Evolutionary conservation across 2,329 filamentous ascomycete genomes (phyloP).

Genomic region (Plenodomus biglobosus): DNA sequence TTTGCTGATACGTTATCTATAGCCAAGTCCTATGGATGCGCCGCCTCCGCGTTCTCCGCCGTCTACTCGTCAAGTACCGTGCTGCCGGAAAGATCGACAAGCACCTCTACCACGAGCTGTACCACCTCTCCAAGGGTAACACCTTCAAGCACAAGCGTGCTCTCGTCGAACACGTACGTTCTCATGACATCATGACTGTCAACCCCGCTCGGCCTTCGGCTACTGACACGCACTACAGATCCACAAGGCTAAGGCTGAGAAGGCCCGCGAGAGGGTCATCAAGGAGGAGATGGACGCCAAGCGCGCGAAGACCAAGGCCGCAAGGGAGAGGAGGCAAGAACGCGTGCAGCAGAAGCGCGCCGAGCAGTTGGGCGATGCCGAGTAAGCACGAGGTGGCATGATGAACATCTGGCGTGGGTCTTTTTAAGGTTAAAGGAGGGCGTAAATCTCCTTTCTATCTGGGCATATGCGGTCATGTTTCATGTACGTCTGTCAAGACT

Average conservation of each 20-base stretch:
- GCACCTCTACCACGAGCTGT: slow-evolving; percentile 99
- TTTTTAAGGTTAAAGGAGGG: slow-evolving; percentile 46
- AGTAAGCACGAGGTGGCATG: slow-evolving; percentile 43
- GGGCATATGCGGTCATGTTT: slow-evolving; percentile 49
- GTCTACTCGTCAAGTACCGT: slow-evolving; percentile 99
- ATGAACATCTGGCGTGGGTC: slow-evolving; percentile 47
- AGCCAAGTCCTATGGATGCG: slow-evolving; percentile 99
- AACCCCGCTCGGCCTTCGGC: slow-evolving; percentile 15
- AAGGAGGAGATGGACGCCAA: slow-evolving; percentile 99
- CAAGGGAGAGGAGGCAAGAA: slow-evolving; percentile 96
- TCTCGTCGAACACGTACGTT: slow-evolving; percentile 98
- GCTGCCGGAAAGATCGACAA: slow-evolving; percentile 99
- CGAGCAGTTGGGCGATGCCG: slow-evolving; percentile 69
- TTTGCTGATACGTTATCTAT: slow-evolving; percentile 44
- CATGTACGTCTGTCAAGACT: slow-evolving; percentile 48
- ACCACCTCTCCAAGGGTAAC: slow-evolving; percentile 99
- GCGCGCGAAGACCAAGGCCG: slow-evolving; percentile 99
- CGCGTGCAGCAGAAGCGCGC: slow-evolving; percentile 88
- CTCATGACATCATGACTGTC: slow-evolving; percentile 43
- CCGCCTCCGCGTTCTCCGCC: slow-evolving; percentile 97
- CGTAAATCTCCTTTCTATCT: slow-evolving; percentile 45
- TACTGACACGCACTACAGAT: slow-evolving; percentile 64
- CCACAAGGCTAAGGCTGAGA: slow-evolving; percentile 99
- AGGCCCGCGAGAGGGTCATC: slow-evolving; percentile 89
- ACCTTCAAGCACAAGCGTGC: slow-evolving; percentile 99